Evolutionary conservation across 257 asterid species (phyloP).

Genomic region (Solanum sparsipilum): DNA sequence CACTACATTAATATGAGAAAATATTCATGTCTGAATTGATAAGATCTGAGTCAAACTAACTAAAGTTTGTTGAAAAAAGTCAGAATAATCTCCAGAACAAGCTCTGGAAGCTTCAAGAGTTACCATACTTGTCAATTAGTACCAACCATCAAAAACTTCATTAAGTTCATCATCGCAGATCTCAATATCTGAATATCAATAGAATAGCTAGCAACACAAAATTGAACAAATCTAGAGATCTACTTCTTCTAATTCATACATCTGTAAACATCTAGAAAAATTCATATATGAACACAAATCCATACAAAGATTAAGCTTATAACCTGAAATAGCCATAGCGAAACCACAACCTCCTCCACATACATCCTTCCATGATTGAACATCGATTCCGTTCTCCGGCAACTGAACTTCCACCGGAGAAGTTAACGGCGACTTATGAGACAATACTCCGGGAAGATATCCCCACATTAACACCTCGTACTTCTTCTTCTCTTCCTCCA

Average conservation of each 20-base stretch:
- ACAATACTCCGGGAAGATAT: slow-evolving; percentile 53
- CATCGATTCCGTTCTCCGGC: slow-evolving; percentile 24
- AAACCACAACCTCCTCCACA: slow-evolving; percentile 82
- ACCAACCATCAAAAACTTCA: not conserved
- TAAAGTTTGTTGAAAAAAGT: not conserved
- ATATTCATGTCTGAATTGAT: not conserved
- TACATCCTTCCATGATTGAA: slow-evolving; percentile 59
- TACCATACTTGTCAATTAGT: not conserved
- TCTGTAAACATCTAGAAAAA: not conserved
- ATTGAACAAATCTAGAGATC: not conserved
- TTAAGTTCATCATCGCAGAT: not conserved
- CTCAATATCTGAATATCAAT: not conserved
- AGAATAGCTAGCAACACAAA: not conserved
- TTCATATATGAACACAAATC: not conserved
- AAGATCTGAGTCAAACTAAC: not conserved
- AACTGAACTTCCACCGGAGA: slow-evolving; percentile 34
- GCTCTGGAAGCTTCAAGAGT: not conserved
- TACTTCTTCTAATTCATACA: not conserved
- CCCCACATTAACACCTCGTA: slow-evolving; percentile 62
- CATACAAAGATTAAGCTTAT: not conserved
- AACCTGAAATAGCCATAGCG: slow-evolving; percentile 65
- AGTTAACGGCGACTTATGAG: slow-evolving; percentile 32
- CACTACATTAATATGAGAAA: not conserved
- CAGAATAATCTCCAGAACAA: not conserved
- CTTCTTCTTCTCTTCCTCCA: slow-evolving; percentile 13